phyloP scores from a whole-genome alignment of 306 rosid genomes.

The Elaeagnus macrophylla region DNA sequence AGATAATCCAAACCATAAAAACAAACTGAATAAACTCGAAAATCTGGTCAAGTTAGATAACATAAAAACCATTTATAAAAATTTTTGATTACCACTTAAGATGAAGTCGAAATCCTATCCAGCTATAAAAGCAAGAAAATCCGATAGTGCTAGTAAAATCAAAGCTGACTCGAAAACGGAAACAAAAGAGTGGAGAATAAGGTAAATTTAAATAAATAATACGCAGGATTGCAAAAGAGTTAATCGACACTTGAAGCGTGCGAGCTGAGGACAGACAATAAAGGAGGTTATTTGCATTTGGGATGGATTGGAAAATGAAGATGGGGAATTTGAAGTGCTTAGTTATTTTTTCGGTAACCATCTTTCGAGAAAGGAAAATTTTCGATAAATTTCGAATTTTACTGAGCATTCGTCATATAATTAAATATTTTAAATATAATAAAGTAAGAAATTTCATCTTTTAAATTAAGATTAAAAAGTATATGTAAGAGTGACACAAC shows the following conservation, averaged over 20 bases:
- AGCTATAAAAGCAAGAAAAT: conserved; percentile 11
- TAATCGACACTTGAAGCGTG: neutral
- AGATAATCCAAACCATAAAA: neutral
- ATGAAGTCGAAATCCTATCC: conserved; percentile 35
- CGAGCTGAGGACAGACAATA: too few relatives aligned
- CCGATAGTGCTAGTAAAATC: conserved; percentile 5
- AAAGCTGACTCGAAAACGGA: conserved; percentile 8
- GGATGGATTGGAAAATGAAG: too few relatives aligned
- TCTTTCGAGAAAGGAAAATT: too few relatives aligned
- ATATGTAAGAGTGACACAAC: too few relatives aligned
- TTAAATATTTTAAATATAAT: too few relatives aligned
- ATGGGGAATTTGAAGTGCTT: too few relatives aligned
- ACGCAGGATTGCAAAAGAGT: conserved; percentile 9
- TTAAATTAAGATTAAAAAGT: too few relatives aligned
- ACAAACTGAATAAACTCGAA: conserved; percentile 11
- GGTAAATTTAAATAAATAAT: conserved; percentile 13
- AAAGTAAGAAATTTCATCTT: too few relatives aligned
- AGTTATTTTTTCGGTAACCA: too few relatives aligned
- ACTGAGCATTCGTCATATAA: too few relatives aligned
- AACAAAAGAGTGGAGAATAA: conserved; percentile 1
- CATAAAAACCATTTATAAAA: neutral
- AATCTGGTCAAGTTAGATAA: neutral
- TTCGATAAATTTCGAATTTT: too few relatives aligned
- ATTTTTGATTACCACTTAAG: conserved; percentile 28
- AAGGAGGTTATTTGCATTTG: too few relatives aligned